These are phyloP conservation scores for Phytophthora palmivora DNA, from an alignment of 352 stramenopile species.

Conservation along the genomic window DNA sequence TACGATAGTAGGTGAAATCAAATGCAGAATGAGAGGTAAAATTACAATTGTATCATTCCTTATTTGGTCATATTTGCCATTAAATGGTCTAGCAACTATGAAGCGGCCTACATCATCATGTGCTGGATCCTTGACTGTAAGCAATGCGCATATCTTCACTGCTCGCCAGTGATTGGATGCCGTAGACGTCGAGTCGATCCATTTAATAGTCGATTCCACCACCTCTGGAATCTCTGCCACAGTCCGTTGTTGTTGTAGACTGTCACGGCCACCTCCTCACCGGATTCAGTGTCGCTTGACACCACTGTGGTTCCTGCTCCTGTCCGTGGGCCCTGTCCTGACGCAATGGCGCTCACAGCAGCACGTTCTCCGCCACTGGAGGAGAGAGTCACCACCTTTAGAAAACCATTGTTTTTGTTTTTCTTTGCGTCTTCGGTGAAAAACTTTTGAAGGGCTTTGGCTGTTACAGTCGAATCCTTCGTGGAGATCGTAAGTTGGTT, in stretches of 20 bases:
- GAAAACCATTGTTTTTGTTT: constrained; percentile 18
- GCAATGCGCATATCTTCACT: no score
- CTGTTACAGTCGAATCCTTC: constrained; percentile 10
- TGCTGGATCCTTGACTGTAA: no score
- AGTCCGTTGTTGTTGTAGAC: constrained; percentile 36
- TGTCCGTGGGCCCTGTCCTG: constrained; percentile 14
- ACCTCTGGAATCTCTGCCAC: constrained; percentile 27
- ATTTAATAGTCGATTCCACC: constrained; percentile 27
- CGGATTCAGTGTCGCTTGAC: not conserved
- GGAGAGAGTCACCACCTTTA: constrained; percentile 15
- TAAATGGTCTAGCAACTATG: no score
- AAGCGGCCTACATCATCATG: no score
- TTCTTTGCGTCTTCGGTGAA: constrained; percentile 14
- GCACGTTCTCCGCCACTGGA: constrained; percentile 16
- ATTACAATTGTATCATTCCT: no score
- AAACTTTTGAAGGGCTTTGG: constrained; percentile 21
- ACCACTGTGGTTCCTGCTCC: constrained; percentile 20
- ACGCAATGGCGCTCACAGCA: no score
- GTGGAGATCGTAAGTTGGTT: constrained; percentile 22
- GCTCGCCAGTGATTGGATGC: no score
- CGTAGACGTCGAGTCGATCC: no score
- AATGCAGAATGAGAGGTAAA: no score
- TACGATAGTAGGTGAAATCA: no score
- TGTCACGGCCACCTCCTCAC: constrained; percentile 19
- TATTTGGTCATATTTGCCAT: no score